Base-by-base conservation (phyloP, 768 basidiomycete genomes). In the Kwoniella mangroviensis region DNA sequence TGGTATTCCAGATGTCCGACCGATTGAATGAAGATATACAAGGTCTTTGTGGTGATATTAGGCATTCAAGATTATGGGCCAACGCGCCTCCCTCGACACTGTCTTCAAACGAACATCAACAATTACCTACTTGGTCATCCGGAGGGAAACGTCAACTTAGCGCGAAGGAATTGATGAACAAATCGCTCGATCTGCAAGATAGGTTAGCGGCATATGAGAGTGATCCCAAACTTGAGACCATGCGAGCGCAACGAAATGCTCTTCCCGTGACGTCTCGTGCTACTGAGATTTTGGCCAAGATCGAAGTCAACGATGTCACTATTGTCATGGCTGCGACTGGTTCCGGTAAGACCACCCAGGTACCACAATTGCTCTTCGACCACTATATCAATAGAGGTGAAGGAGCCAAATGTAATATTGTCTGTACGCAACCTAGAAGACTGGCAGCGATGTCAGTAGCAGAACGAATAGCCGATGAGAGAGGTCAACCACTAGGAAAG, bases 401-500 rank as follows among this genome's bases (percentile, higher is more conserved):
- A 65, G 95, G 95, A 17, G 89, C 92, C 1, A 83, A 85, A 60
- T 96, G 93, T 84, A 96, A 97, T 79, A 87, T 98, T 73, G 85
- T 97, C 28, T 97, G 94, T 79, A 97, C 94, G 0, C 95, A 98
- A 78, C 95, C 95, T 17, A 88, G 94, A 69, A 88, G 94, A 63
- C 86, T 97, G 56, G 94, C 95, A 10, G 94, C 95, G 26, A 90
- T 95, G 79, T 92, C 91, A 74, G 92, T 97, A 40, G 94, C 95
- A 0, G 87, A 92, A 75, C 93, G 94, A 63, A 92, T 97, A 2
- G 90, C 95, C 15, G 91, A 90, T 74, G 95, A 98, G 83, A 86
- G 95, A 64, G 92, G 90, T 2, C 90, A 94, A 80, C 62, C 73
- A 0, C 69, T 91, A 4, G 95, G 95, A 11, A 82, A 83, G 26